phyloP scores from a whole-genome alignment of 352 stramenopile species.

The Phytophthora pisi region DNA sequence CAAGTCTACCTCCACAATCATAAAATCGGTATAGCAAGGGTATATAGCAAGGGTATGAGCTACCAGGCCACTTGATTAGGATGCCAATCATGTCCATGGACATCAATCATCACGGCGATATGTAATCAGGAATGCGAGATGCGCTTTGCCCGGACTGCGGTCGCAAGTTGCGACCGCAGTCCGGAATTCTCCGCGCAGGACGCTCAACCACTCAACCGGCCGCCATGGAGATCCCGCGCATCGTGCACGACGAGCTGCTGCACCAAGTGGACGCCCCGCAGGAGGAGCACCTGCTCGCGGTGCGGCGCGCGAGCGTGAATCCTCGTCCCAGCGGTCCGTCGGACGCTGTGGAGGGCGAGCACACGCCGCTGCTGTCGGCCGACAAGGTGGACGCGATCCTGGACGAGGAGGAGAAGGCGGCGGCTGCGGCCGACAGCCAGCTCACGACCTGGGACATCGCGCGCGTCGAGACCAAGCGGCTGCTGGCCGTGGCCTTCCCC shows the following conservation, averaged over 20 bases:
- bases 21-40: background rate
- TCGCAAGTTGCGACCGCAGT: slow-evolving; percentile 23
- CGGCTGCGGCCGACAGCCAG: slow-evolving; percentile 26
- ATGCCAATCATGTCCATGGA: slow-evolving; percentile 4
- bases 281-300: slow-evolving; percentile 36
- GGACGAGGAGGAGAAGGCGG: slow-evolving; percentile 43
- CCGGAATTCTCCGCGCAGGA: slow-evolving; percentile 10
- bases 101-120: slow-evolving; percentile 3
- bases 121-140: slow-evolving; percentile 12
- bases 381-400: slow-evolving; percentile 44
- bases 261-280: slow-evolving; percentile 53
- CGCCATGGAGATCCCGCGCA: slow-evolving; percentile 52
- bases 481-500: slow-evolving; percentile 43
- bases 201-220: background rate
- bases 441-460: slow-evolving; percentile 44
- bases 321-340: slow-evolving; percentile 9
- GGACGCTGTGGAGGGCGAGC: slow-evolving; percentile 9
- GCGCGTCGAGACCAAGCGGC: slow-evolving; percentile 35
- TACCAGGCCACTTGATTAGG: slow-evolving; percentile 1
- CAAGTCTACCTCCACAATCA: no score
- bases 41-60: background rate
- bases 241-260: slow-evolving; percentile 59
- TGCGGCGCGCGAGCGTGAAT: slow-evolving; percentile 23
- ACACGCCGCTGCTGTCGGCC: slow-evolving; percentile 38
- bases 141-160: background rate